Evolutionary conservation across 2,329 filamentous ascomycete species (phyloP), one percentile per base, ranked within the genome.

Genomic region (Arthrocladium fulminans): DNA sequence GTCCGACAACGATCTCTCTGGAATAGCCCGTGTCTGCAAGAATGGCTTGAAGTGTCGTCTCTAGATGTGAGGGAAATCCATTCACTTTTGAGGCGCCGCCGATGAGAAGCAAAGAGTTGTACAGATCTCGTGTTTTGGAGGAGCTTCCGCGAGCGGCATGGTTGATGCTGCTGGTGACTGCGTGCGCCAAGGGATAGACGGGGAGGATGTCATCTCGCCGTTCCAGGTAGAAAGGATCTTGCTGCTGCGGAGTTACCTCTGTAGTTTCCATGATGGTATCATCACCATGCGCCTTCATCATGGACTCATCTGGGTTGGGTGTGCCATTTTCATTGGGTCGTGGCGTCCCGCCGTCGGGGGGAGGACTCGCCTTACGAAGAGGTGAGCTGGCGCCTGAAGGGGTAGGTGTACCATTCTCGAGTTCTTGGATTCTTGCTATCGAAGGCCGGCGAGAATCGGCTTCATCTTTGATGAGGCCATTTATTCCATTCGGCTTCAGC

Each of bases 381-480:
- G 92, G 92, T 1, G 90, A 96, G 3, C 86, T 86, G 8, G 88
- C 87, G 40, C 87, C 84, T 3, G 90, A 96, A 1, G 86, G 88
- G 50, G 80, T 82, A 1, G 92, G 90, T 0, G 88, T 94, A 39
- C 75, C 81, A 51, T 86, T 86, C 24, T 75, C 54, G 43, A 57
- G 69, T 43, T 85, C 83, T 48, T 84, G 80, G 15, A 82, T 65
- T 29, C 84, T 81, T 52, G 75, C 75, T 19, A 90, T 54, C 1
- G 57, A 59, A 2, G 74, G 54, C 84, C 81, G 64, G 79, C 87
- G 58, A 86, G 79, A 1, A 79, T 77, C 53, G 83, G 82, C 1
- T 76, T 69, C 42, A 74, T 57, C 54, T 29, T 55, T 56, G 47
- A 72, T 56, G 62, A 67, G 54, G 55, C 60, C 51, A 42, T 51